Evolutionary conservation across 2,329 filamentous ascomycete species (phyloP).

Genomic region (Pseudogymnoascus sp.): DNA sequence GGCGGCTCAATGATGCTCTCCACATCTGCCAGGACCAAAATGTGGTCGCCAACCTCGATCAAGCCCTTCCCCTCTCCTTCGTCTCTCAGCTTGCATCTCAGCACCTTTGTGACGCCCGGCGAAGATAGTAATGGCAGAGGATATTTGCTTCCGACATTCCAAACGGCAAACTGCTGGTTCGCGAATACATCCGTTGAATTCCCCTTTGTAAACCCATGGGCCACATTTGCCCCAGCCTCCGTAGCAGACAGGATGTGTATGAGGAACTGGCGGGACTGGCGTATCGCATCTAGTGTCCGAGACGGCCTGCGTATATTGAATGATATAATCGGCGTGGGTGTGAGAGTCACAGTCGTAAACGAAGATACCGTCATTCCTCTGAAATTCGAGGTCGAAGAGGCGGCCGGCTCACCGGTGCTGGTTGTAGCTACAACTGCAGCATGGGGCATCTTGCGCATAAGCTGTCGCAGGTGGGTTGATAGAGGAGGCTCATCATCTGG

Average conservation of each 20-base stretch:
- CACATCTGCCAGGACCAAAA: conserved; percentile 23
- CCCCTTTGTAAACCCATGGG: conserved; percentile 21
- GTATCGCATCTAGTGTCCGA: conserved; percentile 21
- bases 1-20: conserved; percentile 14
- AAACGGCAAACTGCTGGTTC: conserved; percentile 4
- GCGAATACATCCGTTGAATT: conserved; percentile 12
- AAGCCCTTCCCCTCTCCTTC: conserved; percentile 13
- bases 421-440: conserved; percentile 26
- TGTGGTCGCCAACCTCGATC: conserved; percentile 24
- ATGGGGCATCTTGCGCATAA: conserved; percentile 26
- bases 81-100: conserved; percentile 19
- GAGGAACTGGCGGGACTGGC: conserved; percentile 17
- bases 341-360: conserved; percentile 25
- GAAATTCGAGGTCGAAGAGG: neutral
- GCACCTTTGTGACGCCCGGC: conserved; percentile 13
- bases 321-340: conserved; percentile 25
- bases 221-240: conserved; percentile 18
- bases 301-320: conserved; percentile 28
- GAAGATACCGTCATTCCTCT: conserved; percentile 29
- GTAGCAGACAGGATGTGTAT: conserved; percentile 22
- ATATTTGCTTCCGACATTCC: conserved; percentile 1
- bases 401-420: neutral
- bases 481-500: conserved; percentile 11
- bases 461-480: conserved; percentile 18
- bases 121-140: conserved; percentile 14